Evolutionary conservation across 2,329 filamentous ascomycete genomes (phyloP), one percentile per base, ranked within the genome.

Genomic region (Sporothrix luriei): DNA sequence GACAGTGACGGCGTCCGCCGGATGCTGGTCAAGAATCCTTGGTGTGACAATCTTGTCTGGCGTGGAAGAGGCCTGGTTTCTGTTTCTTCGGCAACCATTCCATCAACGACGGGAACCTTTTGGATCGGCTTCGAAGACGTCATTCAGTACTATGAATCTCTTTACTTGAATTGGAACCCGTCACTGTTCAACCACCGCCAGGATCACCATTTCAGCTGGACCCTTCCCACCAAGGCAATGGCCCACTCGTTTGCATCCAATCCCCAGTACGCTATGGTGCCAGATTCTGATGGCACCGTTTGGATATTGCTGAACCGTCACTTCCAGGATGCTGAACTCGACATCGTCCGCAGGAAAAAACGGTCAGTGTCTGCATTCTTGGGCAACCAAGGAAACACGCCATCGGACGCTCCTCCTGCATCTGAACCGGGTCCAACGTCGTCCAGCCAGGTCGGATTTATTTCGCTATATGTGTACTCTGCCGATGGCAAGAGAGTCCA

Each of bases 101-200:
- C 77, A 65, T 75, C 79, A 24, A 78, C 80, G 38, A 89, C 90
- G 0, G 93, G 93, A n/a, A 92, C 91, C 0, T 96, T 97, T 76
- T 98, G 95, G 94, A 96, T 98, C 80, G 88, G 90, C 29, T 88
- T 95, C 38, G 91, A 97, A 74, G 91, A 93, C 73, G 88, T 97
- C 4, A 86, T 92, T 48, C 93, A 97, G 75, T 90, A 97, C 76
- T 99, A 97, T 73, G 93, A 98, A 77, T 97, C 94, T 21, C 87
- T 99, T 74, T 99, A 98, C 78, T 84, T 99, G 68, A 99, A 98
- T 79, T 99, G 95, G 95, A 97, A 97, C 73, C 94, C 95, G 0
- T 85, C 86, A 0, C 82, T 97, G 0, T 99, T 99, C 79, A 82
- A 83, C 1, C 82, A 91, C 76, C 89, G 94, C 10, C 90, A 97